Evolutionary conservation across 1,284 basidiomycete species (phyloP).

Genomic region (Pseudozyma hubeiensis): DNA sequence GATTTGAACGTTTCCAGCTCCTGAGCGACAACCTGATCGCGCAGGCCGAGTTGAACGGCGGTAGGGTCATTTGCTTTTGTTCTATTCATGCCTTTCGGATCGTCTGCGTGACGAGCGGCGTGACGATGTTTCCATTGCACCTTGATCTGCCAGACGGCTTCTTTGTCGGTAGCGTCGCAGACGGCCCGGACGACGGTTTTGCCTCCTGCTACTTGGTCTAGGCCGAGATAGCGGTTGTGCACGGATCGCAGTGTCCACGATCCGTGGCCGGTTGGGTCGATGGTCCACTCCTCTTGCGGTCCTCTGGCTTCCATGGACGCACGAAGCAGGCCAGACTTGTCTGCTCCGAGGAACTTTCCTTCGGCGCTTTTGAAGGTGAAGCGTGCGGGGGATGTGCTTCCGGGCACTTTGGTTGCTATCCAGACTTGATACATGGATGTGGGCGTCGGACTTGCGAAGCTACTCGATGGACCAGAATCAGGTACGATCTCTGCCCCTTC

Average conservation of each 20-base stretch:
- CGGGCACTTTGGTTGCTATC: slow-evolving; percentile 50
- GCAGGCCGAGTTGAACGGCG: slow-evolving; percentile 9
- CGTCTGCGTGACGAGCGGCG: slow-evolving; percentile 30
- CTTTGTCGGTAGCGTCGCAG: slow-evolving; percentile 13
- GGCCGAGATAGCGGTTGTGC: slow-evolving; percentile 48
- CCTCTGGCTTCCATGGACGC: slow-evolving; percentile 59
- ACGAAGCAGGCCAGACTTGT: slow-evolving; percentile 43
- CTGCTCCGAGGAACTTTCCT: slow-evolving; percentile 56
- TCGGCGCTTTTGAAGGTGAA: slow-evolving; percentile 60
- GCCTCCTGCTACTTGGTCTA: slow-evolving; percentile 45
- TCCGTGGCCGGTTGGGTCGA: slow-evolving; percentile 9
- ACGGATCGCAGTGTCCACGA: slow-evolving; percentile 37
- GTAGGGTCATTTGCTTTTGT: slow-evolving; percentile 35
- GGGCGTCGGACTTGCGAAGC: slow-evolving; percentile 21
- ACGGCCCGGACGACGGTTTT: slow-evolving; percentile 54
- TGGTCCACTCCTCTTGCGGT: slow-evolving; percentile 61
- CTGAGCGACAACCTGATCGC: slow-evolving; percentile 31
- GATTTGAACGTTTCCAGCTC: slow-evolving; percentile 28
- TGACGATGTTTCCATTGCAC: slow-evolving; percentile 65
- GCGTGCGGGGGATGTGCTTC: slow-evolving; percentile 26
- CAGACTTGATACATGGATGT: slow-evolving; percentile 63
- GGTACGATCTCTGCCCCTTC: slow-evolving; percentile 41
- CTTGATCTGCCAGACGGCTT: slow-evolving; percentile 39
- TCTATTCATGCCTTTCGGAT: slow-evolving; percentile 3
- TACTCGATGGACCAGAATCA: background rate